Base-by-base conservation (phyloP, 2,329 filamentous ascomycete genomes). In the Pezicula carpinea region DNA sequence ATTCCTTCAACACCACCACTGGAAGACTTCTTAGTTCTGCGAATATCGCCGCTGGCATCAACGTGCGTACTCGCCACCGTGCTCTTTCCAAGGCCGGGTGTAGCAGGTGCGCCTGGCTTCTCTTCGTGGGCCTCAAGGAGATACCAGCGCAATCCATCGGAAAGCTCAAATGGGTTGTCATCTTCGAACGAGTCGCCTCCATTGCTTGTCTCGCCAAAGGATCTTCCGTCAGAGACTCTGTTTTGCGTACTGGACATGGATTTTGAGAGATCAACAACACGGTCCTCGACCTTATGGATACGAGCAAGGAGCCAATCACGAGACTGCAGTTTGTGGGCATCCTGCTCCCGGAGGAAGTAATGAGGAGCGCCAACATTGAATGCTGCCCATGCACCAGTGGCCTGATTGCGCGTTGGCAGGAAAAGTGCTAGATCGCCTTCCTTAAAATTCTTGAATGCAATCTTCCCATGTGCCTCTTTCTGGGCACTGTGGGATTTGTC, bases 311-410 rank as follows among this genome's bases (percentile, higher is more conserved):
- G 81, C 90, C 93, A 99, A 64, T 99, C 93, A 31, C 92, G 80
- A 40, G 83, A 84, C 23, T 85, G 82, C 5, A 99, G 73, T 51
- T 89, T 85, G 67, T 99, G 95, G 1, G 77, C 78, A 58, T 97
- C 92, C 64, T 95, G 87, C 66, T 99, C 93, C 31, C 90, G 87
- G 3, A 99, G 76, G 70, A 99, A 99, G 70, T 93, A 97, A 65
- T 99, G 93, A 7, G 93, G 93, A 50, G 92, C 95, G 1, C 91
- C 92, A 26, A 99, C 88, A 60, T 99, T 99, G 76, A 99, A 99
- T 1, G 93, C 93, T 5, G 93, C 93, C 93, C 93, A 99, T 1
- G 93, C 92, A 14, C 92, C 87, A 4, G 90, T 93, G 32, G 87
- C 88, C 67, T 97, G 91, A 63, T 96, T 97, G 31, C 92, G 79